Percentiles rank a stretch among this genome's conserved stretches.
phyloP scores from a whole-genome alignment of 768 basidiomycete genomes.

The Naganishia friedmannii region DNA sequence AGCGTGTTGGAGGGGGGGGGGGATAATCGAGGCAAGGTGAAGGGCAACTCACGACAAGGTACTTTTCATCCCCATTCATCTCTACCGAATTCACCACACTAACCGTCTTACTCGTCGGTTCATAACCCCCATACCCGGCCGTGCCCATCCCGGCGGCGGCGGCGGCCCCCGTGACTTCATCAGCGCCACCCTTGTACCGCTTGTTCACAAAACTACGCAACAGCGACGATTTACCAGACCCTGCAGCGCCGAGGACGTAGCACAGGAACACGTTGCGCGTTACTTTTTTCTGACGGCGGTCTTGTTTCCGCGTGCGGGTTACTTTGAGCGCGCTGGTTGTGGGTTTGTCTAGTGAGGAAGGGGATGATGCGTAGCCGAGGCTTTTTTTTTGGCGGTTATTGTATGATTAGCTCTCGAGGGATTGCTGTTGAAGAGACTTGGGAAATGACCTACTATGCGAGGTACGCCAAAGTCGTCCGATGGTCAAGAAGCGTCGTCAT shows the following conservation, averaged over 20 bases:
- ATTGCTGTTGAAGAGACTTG: not conserved
- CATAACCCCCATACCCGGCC: constrained; percentile 56
- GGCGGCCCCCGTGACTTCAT: constrained; percentile 42
- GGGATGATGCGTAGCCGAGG: constrained; percentile 70
- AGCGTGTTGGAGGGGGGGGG: too few relatives aligned
- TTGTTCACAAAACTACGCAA: constrained; percentile 82
- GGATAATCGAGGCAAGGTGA: too few relatives aligned
- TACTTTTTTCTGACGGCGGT: constrained; percentile 81
- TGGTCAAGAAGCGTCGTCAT: constrained; percentile 98
- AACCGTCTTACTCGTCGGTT: constrained; percentile 83
- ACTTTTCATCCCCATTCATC: constrained; percentile 90
- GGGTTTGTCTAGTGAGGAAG: constrained; percentile 47
- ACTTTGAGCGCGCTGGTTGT: constrained; percentile 78
- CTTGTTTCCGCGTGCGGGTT: constrained; percentile 76
- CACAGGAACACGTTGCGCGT: constrained; percentile 87
- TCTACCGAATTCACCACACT: constrained; percentile 94
- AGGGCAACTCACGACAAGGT: constrained; percentile 77
- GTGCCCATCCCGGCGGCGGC: not conserved
- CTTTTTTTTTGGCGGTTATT: constrained; percentile 20
- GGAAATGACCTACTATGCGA: constrained; percentile 63
- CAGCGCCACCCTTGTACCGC: constrained; percentile 58
- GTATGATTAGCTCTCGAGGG: not conserved
- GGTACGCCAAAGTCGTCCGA: constrained; percentile 83
- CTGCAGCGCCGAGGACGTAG: constrained; percentile 91
- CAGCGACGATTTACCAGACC: constrained; percentile 88